Base-by-base conservation (phyloP, 805 yeast genomes). In the Suhomyces xylopsoci region DNA sequence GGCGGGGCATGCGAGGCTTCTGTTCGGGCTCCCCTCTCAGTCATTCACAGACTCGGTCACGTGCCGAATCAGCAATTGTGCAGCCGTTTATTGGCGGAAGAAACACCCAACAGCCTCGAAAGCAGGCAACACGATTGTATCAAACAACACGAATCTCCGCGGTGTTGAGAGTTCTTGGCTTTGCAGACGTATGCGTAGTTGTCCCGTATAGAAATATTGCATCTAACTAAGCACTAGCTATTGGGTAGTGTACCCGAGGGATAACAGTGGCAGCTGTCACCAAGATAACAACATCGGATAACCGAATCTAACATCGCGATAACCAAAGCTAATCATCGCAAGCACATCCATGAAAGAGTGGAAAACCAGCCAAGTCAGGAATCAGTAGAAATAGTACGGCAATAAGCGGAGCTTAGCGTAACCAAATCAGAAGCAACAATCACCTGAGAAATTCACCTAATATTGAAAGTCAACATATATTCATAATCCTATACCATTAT, bases 41-140 rank as follows among this genome's bases (percentile, higher is more conserved):
- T 36, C 41, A 36, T 36, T n/a, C 41, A 36, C n/a, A n/a, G 42
- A 3, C 42, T 38, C 42, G 42, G 42, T 38, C 42, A 38, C 42
- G 42, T 38, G 42, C 42, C 20, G 14, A 5, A 9, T 38, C 42
- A 38, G n/a, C 42, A 38, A 38, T 38, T 38, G 42, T 38, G 22
- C n/a, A 38, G 42, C 42, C 42, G 42, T 38, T 38, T 38, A 38
- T 38, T 38, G 42, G 42, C 42, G 42, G 42, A 38, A 38, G 42
- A 19, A 38, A 38, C 42, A 38, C n/a, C 3, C 42, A 19, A 12
- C 42, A 9, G 24, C 14, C 12, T 17, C 42, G 32, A 5, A 38
- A 38, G 24, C 22, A 38, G 36, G 20, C 42, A 38, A 19, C 17
- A 38, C 42, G 14, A 38, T 19, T 19, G 24, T 38, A 38, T 10